Conservation (phyloP, 352 stramenopile species). For the Pythium brachiatum region DNA sequence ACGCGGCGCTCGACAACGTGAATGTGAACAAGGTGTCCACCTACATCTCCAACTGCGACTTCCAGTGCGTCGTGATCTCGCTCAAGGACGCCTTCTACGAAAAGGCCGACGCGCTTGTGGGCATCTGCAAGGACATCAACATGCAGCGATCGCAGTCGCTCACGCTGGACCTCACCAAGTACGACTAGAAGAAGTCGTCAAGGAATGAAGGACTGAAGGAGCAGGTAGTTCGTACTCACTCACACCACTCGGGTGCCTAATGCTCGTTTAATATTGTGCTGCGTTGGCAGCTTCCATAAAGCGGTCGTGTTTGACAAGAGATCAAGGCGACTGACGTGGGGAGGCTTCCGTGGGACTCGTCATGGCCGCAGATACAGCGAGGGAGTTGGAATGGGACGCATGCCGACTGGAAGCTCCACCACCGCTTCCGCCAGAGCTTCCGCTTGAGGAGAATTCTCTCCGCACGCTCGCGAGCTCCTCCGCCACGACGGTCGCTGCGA, state of each 20-base stretch:
- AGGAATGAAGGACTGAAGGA: not conserved
- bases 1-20: conserved; percentile 99
- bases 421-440: no score
- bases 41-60: conserved; percentile 95
- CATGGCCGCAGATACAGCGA: not conserved
- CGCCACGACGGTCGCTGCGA: conserved; percentile 51
- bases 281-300: not conserved
- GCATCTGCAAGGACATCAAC: conserved; percentile 86
- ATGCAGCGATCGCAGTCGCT: conserved; percentile 70
- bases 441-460: conserved; percentile 41
- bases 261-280: conserved; percentile 2
- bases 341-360: not conserved
- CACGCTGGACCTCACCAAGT: conserved; percentile 81
- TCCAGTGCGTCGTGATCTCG: conserved; percentile 98
- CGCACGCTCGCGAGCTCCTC: conserved; percentile 62
- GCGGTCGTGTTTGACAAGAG: not conserved
- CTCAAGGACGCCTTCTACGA: conserved; percentile 98
- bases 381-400: not conserved
- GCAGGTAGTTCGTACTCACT: not conserved
- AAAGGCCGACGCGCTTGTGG: conserved; percentile 91
- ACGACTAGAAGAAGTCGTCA: conserved; percentile 21
- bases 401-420: not conserved
- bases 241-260: not conserved
- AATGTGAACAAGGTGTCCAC: conserved; percentile 99
- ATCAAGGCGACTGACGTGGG: not conserved